Conservation (phyloP, 176 grass and related monocot genomes). For the Eremochloa ophiuroides region DNA sequence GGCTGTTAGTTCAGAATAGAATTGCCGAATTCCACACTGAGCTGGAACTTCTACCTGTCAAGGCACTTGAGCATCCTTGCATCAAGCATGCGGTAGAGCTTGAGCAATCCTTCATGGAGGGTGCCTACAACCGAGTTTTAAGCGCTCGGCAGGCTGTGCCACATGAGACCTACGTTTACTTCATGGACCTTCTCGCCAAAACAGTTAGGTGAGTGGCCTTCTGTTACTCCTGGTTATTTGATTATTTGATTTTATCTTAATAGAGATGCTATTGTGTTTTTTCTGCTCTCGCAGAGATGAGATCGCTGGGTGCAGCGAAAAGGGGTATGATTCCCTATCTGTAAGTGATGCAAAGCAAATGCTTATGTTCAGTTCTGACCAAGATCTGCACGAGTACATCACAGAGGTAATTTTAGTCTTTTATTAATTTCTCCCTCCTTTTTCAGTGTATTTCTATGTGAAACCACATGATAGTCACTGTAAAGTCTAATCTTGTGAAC, state of each 20-base stretch:
- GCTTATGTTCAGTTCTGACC: slow-evolving; percentile 80
- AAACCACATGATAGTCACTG: background rate
- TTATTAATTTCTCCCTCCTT: background rate
- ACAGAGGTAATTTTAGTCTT: slow-evolving; percentile 45
- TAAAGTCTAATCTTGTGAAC: background rate
- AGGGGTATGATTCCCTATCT: slow-evolving; percentile 86
- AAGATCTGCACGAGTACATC: slow-evolving; percentile 85
- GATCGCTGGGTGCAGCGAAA: slow-evolving; percentile 93
- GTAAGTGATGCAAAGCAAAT: slow-evolving; percentile 83
- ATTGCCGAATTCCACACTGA: slow-evolving; percentile 97
- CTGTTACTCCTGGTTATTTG: slow-evolving; percentile 11
- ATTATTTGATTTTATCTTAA: background rate
- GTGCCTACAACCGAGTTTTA: slow-evolving; percentile 75
- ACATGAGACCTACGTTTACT: slow-evolving; percentile 82
- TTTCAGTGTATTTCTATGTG: background rate
- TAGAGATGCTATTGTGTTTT: background rate
- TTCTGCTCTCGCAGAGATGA: slow-evolving; percentile 59
- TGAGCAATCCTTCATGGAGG: slow-evolving; percentile 91
- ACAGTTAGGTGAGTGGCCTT: slow-evolving; percentile 67
- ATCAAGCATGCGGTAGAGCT: slow-evolving; percentile 79
- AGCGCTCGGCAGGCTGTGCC: slow-evolving; percentile 65
- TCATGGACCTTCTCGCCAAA: slow-evolving; percentile 98
- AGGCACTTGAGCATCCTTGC: slow-evolving; percentile 62
- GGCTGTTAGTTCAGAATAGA: slow-evolving; percentile 93
- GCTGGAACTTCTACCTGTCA: slow-evolving; percentile 71